These are phyloP conservation scores for Cicer yamashitae DNA, from an alignment of 306 rosid genomes.

Conservation along the genomic window DNA sequence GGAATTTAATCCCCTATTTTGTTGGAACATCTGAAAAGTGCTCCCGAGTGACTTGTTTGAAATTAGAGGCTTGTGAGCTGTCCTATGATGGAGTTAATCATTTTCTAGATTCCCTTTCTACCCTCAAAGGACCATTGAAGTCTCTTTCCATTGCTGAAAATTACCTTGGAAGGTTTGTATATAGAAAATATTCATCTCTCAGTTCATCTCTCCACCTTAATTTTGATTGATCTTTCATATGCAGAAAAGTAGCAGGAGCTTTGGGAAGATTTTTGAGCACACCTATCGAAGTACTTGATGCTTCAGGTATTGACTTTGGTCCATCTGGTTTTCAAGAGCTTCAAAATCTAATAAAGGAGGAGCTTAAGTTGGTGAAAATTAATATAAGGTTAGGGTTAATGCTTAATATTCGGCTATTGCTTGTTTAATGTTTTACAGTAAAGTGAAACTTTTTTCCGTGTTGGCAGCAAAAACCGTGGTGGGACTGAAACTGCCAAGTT, in stretches of 20 bases:
- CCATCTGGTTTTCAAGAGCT: conserved; percentile 73
- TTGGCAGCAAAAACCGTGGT: conserved; percentile 79
- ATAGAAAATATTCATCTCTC: conserved; percentile 32
- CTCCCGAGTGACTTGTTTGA: conserved; percentile 62
- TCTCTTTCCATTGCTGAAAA: conserved; percentile 85
- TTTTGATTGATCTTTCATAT: conserved; percentile 50
- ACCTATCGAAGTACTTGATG: conserved; percentile 65
- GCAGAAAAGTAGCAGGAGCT: conserved; percentile 70
- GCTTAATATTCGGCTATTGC: conserved; percentile 34
- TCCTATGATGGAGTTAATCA: conserved; percentile 62
- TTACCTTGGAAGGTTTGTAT: conserved; percentile 85
- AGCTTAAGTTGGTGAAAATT: conserved; percentile 65
- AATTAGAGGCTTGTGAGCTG: conserved; percentile 75
- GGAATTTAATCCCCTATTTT: conserved; percentile 75
- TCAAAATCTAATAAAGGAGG: conserved; percentile 54
- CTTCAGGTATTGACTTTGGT: conserved; percentile 70
- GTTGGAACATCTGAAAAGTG: conserved; percentile 57
- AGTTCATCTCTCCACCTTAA: conserved; percentile 38
- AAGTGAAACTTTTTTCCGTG: conserved; percentile 39
- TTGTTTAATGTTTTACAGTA: conserved; percentile 39
- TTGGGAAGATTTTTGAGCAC: conserved; percentile 65
- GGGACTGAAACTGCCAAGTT: conserved; percentile 75
- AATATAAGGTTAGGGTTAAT: conserved; percentile 69
- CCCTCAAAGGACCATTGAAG: conserved; percentile 65
- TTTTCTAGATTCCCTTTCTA: conserved; percentile 64